Evolutionary conservation across 495 filamentous ascomycete species (phyloP), one percentile per base, ranked within the genome.

Genomic region (Aspergillus campestris): DNA sequence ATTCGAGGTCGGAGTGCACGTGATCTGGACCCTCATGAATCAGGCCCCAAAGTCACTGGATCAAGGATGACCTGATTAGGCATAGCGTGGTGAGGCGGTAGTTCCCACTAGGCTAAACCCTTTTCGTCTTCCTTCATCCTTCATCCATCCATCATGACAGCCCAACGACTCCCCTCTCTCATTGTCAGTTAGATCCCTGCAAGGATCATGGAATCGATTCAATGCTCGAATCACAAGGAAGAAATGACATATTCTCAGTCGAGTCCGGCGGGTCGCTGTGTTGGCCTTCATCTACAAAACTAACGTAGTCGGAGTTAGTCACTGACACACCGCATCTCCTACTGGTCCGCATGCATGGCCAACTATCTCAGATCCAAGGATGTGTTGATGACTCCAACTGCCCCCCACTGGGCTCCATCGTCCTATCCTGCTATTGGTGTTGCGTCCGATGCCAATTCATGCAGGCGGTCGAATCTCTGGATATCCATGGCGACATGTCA

Each of bases 401-500:
- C 51, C 57, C 53, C 48, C 56, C 56, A 62, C 51, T 42, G 34
- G 34, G 47, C 44, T 47, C 49, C 43, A 42, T 31, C 18, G 18
- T 45, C 27, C 36, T 39, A 30, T 18, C 14, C 14, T 33, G 34
- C 47, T 49, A 51, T 52, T 60, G 53, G 52, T 52, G 43, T 45
- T 48, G 12, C 36, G 34, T 47, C 27, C 27, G n/a, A 33, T 55
- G 46, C 53, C 58, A 44, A 57, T 48, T 52, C 48, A 59, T 52
- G 55, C 53, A 50, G 46, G 38, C 45, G 42, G 15, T 45, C 35
- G 47, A 56, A 50, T 50, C 53, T 63, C 50, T 59, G 60, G 60
- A 53, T 57, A 43, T 55, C 41, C 34, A 53, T 51, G 50, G 59
- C 46, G 61, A 66, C 66, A 70, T 56, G 62, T 66, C 64, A 64